phyloP scores from a whole-genome alignment of 306 rosid species.

The Cyclanthera cordifolia region DNA sequence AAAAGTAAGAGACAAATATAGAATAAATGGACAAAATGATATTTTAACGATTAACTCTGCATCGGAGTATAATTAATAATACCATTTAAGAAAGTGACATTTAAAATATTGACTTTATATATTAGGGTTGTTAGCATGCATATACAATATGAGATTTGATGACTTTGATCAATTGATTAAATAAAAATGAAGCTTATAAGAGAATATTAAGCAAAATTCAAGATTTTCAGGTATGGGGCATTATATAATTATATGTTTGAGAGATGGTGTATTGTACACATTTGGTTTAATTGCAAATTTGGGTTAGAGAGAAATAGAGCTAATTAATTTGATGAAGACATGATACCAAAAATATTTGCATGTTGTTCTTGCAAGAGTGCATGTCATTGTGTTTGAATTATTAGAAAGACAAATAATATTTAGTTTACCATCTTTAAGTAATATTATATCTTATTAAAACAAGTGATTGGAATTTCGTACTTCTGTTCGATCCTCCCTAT shows the following conservation, averaged over 20 bases:
- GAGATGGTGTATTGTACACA: neutral
- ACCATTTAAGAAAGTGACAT: neutral
- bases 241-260: neutral
- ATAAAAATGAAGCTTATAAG: neutral
- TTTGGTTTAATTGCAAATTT: neutral
- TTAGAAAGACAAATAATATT: neutral
- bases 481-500: too few species aligned
- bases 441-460: too few species aligned
- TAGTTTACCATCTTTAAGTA: too few species aligned
- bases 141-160: neutral
- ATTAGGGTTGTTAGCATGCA: neutral
- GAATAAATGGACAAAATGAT: too few species aligned
- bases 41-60: neutral
- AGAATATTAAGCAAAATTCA: neutral
- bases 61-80: neutral
- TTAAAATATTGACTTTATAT: neutral
- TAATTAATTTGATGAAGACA: neutral
- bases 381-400: neutral
- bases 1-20: too few species aligned
- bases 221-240: neutral
- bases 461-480: too few species aligned
- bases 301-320: neutral
- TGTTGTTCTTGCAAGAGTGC: slow-evolving; percentile 10
- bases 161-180: neutral
- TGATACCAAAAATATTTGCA: neutral